Percentiles rank a stretch among this genome's conserved stretches.
Evolutionary conservation across 139 green algal species (phyloP).

Genomic region (Tetraselmis chui): DNA sequence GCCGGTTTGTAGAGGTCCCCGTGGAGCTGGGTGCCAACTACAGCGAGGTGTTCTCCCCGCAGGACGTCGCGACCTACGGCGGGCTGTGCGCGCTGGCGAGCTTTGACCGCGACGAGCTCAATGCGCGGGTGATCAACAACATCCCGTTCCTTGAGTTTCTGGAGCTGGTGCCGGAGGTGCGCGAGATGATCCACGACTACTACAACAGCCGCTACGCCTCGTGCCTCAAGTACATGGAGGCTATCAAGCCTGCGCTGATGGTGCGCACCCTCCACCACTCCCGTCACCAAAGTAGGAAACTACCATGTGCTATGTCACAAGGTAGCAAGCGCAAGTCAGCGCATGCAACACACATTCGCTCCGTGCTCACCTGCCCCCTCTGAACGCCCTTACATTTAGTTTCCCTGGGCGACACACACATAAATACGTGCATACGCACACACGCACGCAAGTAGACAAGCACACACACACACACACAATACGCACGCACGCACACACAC

Average conservation of each 20-base stretch:
- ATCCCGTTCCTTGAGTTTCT: slow-evolving; percentile 83
- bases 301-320: no score
- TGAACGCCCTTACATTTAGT: no score
- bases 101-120: slow-evolving; percentile 74
- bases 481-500: no score
- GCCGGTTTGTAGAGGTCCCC: slow-evolving; percentile 51
- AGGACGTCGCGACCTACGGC: slow-evolving; percentile 87
- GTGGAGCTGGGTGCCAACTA: slow-evolving; percentile 67
- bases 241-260: not conserved
- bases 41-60: slow-evolving; percentile 61
- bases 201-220: slow-evolving; percentile 66
- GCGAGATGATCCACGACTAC: slow-evolving; percentile 81
- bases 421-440: no score
- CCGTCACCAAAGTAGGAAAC: no score
- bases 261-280: not conserved
- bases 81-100: slow-evolving; percentile 77
- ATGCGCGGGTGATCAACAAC: slow-evolving; percentile 61
- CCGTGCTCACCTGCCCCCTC: no score
- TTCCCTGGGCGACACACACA: no score
- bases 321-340: no score
- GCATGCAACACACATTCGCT: no score
- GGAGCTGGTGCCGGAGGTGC: slow-evolving; percentile 76
- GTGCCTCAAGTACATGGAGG: slow-evolving; percentile 59
- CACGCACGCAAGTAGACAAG: no score
- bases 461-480: no score